Conservation (phyloP, 768 basidiomycete genomes). For the Leccinum disarticulatum region DNA sequence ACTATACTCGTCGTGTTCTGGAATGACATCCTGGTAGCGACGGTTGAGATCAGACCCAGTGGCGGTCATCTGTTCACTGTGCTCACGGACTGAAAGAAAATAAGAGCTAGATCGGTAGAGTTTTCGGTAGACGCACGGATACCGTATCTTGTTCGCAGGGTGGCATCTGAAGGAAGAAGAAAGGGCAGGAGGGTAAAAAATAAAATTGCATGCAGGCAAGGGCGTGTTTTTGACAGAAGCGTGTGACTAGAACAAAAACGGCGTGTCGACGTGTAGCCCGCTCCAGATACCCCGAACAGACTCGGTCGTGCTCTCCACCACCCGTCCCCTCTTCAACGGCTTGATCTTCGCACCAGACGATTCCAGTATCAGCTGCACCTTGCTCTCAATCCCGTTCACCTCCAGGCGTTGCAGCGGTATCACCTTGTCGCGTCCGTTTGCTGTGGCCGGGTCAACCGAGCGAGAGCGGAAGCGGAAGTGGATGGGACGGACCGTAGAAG, state of each 20-base stretch:
- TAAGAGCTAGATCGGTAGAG: not conserved
- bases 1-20: slow-evolving; percentile 29
- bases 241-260: slow-evolving; percentile 47
- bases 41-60: slow-evolving; percentile 22
- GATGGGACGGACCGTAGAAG: slow-evolving; percentile 60
- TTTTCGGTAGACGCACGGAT: slow-evolving; percentile 20
- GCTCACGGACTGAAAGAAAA: slow-evolving; percentile 30
- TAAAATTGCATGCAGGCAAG: slow-evolving; percentile 27
- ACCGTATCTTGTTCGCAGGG: slow-evolving; percentile 18
- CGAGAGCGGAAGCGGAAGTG: not conserved
- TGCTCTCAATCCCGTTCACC: slow-evolving; percentile 70
- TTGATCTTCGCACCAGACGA: slow-evolving; percentile 86
- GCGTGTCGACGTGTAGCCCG: slow-evolving; percentile 78
- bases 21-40: slow-evolving; percentile 28
- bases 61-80: slow-evolving; percentile 16
- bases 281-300: slow-evolving; percentile 88
- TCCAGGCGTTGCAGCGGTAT: slow-evolving; percentile 76
- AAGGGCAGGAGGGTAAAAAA: not conserved
- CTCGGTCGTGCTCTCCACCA: slow-evolving; percentile 78
- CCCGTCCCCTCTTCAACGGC: slow-evolving; percentile 61
- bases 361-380: slow-evolving; percentile 81
- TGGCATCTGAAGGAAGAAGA: slow-evolving; percentile 4
- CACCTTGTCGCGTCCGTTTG: slow-evolving; percentile 87
- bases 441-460: slow-evolving; percentile 41
- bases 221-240: slow-evolving; percentile 30